Evolutionary conservation across 371 early-diverging fungal genomes (phyloP), one percentile per base, ranked within the genome.

Genomic region (Polyrhizophydium stewartii): DNA sequence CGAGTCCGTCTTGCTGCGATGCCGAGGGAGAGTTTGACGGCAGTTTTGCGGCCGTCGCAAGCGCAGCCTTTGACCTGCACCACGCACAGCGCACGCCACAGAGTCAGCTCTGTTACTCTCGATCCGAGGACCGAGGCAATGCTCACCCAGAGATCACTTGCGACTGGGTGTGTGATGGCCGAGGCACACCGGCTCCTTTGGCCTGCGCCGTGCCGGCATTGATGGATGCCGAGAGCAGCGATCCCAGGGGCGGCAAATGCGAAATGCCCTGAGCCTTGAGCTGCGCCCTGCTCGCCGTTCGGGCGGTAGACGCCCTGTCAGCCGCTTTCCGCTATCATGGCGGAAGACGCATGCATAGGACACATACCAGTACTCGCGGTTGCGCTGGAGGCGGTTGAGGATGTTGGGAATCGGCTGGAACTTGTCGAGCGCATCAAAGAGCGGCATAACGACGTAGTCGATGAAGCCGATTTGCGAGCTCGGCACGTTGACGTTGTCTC

Each of bases 391-490:
- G 17, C 60, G 57, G 19, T 58, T 65, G 57, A 73, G 49, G 19
- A 72, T 67, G 24, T 52, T 45, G 1, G 73, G 75, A 45, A 76
- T 65, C 16, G 74, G 64, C 53, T 56, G 64, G 45, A 59, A 81
- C 58, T 61, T 69, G 50, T 72, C 72, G 28, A 63, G 66, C 0
- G 82, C 75, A 30, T 76, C 78, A 59, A 77, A 79, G 47, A 82
- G 65, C 31, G 83, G 83, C 16, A 59, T 25, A 1, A 78, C 72
- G 5, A 83, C 70, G 61, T 62, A 81, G 50, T 79, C 81, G 41
- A 83, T 83, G 61, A 83, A 83, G 0, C 79, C 79, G 30, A 71
- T 65, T 64, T 79, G 80, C 31, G 69, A 71, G 43, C 66, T 64
- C 32, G 76, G 73, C 17, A 72, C 60, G 43, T 72, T 75, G 17